Conservation (phyloP, 306 rosid species). For the Corylus americana region DNA sequence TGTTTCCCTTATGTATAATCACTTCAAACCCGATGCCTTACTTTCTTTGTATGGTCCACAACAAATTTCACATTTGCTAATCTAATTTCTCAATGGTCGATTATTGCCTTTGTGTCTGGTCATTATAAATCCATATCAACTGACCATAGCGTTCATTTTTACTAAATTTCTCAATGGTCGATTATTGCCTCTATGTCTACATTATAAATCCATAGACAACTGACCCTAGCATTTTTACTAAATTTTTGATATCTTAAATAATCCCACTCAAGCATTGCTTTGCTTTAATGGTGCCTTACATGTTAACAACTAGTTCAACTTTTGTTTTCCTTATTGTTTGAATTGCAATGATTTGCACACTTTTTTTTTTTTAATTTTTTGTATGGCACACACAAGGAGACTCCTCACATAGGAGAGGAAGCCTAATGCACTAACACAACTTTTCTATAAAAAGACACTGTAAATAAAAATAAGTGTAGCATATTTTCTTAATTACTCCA, state of each 20-base stretch:
- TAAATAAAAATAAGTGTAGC: no score
- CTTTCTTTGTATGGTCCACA: neutral
- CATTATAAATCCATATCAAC: neutral
- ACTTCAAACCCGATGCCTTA: neutral
- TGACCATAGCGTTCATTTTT: neutral
- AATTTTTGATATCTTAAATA: neutral
- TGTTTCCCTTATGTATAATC: neutral
- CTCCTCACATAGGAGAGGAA: no score
- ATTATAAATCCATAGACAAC: no score
- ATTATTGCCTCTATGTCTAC: neutral
- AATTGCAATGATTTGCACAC: neutral
- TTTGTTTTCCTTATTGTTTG: neutral
- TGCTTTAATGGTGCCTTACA: neutral
- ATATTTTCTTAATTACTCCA: no score
- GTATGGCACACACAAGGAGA: no score
- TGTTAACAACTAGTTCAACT: neutral
- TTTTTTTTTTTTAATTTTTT: no score
- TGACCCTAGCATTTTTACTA: neutral
- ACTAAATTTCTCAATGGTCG: neutral
- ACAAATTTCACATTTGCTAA: neutral
- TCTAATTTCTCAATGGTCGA: neutral
- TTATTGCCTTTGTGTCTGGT: neutral
- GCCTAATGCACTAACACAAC: no score
- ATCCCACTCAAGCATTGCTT: neutral
- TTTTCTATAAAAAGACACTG: neutral